These are phyloP conservation scores for Phytomonas sp. DNA, from an alignment of 208 protist species.

Conservation along the genomic window DNA sequence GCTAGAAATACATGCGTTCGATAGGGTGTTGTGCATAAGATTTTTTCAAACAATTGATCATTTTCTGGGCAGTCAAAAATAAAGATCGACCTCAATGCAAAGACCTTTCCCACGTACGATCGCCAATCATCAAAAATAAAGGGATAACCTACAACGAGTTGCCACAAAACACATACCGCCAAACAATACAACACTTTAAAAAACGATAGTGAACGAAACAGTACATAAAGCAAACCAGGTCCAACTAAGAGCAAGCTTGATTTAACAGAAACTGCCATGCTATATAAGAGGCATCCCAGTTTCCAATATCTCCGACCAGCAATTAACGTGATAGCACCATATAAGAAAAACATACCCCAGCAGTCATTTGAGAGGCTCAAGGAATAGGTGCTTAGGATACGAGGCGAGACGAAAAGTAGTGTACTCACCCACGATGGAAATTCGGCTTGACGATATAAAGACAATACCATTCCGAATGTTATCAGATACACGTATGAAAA, in stretches of 20 bases:
- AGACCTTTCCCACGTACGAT: slow-evolving; percentile 44
- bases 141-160: slow-evolving; percentile 48
- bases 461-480: slow-evolving; percentile 32
- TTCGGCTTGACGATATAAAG: slow-evolving; percentile 32
- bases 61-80: slow-evolving; percentile 65
- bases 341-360: slow-evolving; percentile 77
- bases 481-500: slow-evolving; percentile 66
- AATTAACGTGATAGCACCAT: slow-evolving; percentile 42
- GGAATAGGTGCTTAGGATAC: slow-evolving; percentile 82
- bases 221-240: slow-evolving; percentile 76
- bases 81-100: slow-evolving; percentile 69
- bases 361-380: slow-evolving; percentile 89
- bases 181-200: slow-evolving; percentile 54
- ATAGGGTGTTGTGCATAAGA: slow-evolving; percentile 32
- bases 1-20: slow-evolving; percentile 38
- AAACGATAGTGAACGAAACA: slow-evolving; percentile 39
- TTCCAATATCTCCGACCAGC: slow-evolving; percentile 36
- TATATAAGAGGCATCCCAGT: slow-evolving; percentile 59
- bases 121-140: slow-evolving; percentile 46
- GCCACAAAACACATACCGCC: slow-evolving; percentile 34
- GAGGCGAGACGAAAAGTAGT: slow-evolving; percentile 52
- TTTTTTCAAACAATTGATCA: slow-evolving; percentile 62
- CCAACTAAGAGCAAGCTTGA: slow-evolving; percentile 94
- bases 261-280: slow-evolving; percentile 91
- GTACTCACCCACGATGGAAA: slow-evolving; percentile 28